Conservation (phyloP, 2,329 filamentous ascomycete species). For the Didymellaceae sp. region DNA sequence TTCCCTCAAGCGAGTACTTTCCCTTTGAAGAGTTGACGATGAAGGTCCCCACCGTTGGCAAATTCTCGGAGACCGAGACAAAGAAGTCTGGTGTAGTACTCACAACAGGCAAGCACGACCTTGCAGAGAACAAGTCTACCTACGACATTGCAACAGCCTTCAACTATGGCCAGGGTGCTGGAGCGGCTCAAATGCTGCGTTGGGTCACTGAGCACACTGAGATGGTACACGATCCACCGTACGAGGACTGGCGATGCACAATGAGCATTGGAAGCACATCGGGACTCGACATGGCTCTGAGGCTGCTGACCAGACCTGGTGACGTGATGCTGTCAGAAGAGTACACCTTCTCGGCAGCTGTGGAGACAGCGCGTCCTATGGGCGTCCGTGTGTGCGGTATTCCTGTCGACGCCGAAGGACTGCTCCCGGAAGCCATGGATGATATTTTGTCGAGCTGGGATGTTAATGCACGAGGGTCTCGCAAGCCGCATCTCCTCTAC, state of each 20-base stretch:
- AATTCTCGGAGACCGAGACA: slow-evolving; percentile 74
- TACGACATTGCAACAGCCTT: slow-evolving; percentile 85
- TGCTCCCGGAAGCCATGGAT: slow-evolving; percentile 68
- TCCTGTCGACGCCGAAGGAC: slow-evolving; percentile 70
- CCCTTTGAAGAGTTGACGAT: slow-evolving; percentile 82
- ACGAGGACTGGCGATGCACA: slow-evolving; percentile 86
- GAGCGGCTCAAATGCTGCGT: slow-evolving; percentile 84
- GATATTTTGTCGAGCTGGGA: slow-evolving; percentile 71
- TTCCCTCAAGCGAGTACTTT: slow-evolving; percentile 90
- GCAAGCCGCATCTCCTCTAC: slow-evolving; percentile 73
- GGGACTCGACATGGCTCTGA: slow-evolving; percentile 80
- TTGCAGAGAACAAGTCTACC: slow-evolving; percentile 65
- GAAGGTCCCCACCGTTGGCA: slow-evolving; percentile 72
- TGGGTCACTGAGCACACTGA: slow-evolving; percentile 96
- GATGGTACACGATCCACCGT: slow-evolving; percentile 83
- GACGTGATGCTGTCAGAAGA: slow-evolving; percentile 87
- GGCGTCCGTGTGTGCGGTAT: slow-evolving; percentile 67
- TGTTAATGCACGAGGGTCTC: slow-evolving; percentile 56
- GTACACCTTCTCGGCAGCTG: slow-evolving; percentile 84
- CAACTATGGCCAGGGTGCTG: slow-evolving; percentile 90
- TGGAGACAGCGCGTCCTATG: slow-evolving; percentile 69
- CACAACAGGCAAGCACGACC: slow-evolving; percentile 83
- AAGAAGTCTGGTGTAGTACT: slow-evolving; percentile 65
- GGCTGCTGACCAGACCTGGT: slow-evolving; percentile 78
- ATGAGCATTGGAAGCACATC: slow-evolving; percentile 87